Evolutionary conservation across 148 eudicot species (phyloP).

Genomic region (Oxyria digyna): DNA sequence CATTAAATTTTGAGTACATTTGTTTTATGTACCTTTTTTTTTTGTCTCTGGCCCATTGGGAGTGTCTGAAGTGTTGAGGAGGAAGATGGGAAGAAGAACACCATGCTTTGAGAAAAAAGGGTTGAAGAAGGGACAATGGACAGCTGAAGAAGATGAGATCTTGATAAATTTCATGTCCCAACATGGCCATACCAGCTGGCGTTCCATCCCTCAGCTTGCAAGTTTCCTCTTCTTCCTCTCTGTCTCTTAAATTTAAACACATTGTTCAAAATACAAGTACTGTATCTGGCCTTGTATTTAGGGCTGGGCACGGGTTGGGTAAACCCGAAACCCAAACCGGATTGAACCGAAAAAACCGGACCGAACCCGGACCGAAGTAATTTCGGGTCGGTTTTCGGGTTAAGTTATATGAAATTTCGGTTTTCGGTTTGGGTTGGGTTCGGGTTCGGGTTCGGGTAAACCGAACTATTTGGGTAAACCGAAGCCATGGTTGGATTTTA

Average conservation of each 20-base stretch:
- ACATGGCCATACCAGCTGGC: slow-evolving; percentile 6
- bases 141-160: slow-evolving; percentile 3
- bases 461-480: too few relatives aligned
- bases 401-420: too few relatives aligned
- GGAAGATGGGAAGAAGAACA: slow-evolving; percentile 5
- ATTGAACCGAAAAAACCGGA: too few relatives aligned
- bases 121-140: background rate
- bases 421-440: too few relatives aligned
- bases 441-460: too few relatives aligned
- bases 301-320: too few relatives aligned
- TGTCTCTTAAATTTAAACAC: background rate
- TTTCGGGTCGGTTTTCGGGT: too few relatives aligned
- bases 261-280: background rate
- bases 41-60: background rate
- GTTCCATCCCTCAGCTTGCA: background rate
- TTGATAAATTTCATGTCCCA: background rate
- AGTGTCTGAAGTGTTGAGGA: background rate
- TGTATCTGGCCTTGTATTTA: background rate
- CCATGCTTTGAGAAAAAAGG: slow-evolving; percentile 6
- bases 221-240: background rate
- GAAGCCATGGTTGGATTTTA: too few relatives aligned
- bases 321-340: too few relatives aligned
- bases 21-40: background rate
- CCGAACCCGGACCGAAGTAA: too few relatives aligned
- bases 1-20: background rate